Base-by-base conservation (phyloP, 352 stramenopile genomes). In the Pilasporangium apinafurcum region DNA sequence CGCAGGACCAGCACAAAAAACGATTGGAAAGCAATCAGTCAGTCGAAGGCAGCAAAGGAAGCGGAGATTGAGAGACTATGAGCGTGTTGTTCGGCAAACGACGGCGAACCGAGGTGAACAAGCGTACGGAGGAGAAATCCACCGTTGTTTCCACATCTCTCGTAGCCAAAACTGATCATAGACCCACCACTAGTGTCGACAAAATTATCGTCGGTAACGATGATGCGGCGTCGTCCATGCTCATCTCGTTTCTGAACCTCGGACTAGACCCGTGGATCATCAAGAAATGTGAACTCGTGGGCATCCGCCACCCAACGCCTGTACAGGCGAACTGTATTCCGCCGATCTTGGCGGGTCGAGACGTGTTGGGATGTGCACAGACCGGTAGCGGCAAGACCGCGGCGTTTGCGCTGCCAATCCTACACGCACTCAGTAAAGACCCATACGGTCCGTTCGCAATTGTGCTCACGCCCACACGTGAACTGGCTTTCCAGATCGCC, bases 361-460 rank as follows among this genome's bases (percentile, higher is more conserved):
- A 98, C 47, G 86, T 98, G 7, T 69, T 97, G 30, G 93, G 85
- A 30, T 91, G 88, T 29, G 91, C 95, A 13, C 87, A 97, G 55
- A 98, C 94, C 8, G 97, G 97, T 38, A 96, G 72, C 33, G 97
- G 97, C 25, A 99, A 99, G 79, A 99, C 97, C 10, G 96, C 95
- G 16, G 93, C 96, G 13, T 99, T 99, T 65, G 91, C 90, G 21
- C 74, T 99, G 30, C 96, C 96, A 8, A 98, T 99, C 54, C 70
- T 99, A 21, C 91, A 99, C 49, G 56, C 65, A 12, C 73, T 99
- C n/a, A 92, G 81, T 40, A 75, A 91, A 37, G 94, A 98, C 43
- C 81, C 75, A 40, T 97, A 97, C 51, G 95, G 95, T 3, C 95
- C 98, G 24, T 99, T 93, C 65, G 95, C 86, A 1, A 66, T 99